These are phyloP conservation scores for Strigomonas culicis DNA, from an alignment of 208 protist species.

Conservation along the genomic window DNA sequence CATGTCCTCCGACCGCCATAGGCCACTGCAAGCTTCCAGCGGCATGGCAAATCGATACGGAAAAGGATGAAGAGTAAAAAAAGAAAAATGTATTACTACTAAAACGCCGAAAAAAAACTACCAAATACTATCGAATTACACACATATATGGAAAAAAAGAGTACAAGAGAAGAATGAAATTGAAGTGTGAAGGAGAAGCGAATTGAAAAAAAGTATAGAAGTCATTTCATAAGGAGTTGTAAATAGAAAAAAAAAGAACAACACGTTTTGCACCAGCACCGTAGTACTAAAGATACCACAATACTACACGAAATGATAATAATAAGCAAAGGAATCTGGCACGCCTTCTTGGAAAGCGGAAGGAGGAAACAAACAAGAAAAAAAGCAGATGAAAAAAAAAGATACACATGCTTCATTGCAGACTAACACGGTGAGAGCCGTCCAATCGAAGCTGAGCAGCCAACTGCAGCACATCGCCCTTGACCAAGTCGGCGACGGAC, in stretches of 20 bases:
- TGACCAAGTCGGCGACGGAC: conserved; percentile 10
- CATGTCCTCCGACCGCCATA: conserved; percentile 98
- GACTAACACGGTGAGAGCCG: conserved; percentile 4
- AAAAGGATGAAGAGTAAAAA: neutral
- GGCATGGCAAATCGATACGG: conserved; percentile 37
- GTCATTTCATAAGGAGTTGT: too few relatives aligned
- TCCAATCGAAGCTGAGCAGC: conserved; percentile 22
- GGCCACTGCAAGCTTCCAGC: conserved; percentile 74
- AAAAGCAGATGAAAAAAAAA: conserved; percentile 17
- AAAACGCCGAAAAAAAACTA: conserved; percentile 1
- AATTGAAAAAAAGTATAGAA: conserved; percentile 7
- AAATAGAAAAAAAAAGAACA: too few relatives aligned
- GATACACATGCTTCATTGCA: conserved; percentile 6
- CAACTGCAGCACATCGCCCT: conserved; percentile 19
- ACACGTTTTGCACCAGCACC: too few relatives aligned
- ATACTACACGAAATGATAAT: too few relatives aligned
- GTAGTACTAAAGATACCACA: too few relatives aligned
- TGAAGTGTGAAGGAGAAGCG: conserved; percentile 13
- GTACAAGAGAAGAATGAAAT: neutral
- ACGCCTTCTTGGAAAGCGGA: neutral
- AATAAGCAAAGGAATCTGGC: too few relatives aligned
- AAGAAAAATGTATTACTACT: conserved; percentile 4
- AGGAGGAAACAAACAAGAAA: conserved; percentile 1
- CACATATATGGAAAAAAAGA: conserved; percentile 8
- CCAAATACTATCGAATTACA: neutral